Conservation (phyloP, 1,284 basidiomycete species). For the Coriolopsis trogii region DNA sequence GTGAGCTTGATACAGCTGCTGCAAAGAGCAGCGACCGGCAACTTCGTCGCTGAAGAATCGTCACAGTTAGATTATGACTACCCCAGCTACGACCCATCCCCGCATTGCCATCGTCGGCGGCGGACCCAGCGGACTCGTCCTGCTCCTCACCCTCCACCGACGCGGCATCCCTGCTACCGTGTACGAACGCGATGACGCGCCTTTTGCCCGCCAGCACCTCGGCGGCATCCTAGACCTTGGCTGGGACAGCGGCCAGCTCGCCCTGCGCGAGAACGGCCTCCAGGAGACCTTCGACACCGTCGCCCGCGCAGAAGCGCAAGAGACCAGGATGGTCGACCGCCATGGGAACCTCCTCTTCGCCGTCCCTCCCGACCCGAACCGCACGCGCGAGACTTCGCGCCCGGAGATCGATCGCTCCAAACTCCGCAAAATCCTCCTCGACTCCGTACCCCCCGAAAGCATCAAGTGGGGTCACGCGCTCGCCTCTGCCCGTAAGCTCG, state of each 20-base stretch:
- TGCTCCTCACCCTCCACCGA: slow-evolving; percentile 15
- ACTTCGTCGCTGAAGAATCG: no score
- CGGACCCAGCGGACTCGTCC: slow-evolving; percentile 12
- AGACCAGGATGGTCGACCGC: no score
- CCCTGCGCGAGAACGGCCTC: slow-evolving; percentile 20
- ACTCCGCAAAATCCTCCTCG: slow-evolving; percentile 17
- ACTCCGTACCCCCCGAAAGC: slow-evolving; percentile 6
- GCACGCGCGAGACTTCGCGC: no score
- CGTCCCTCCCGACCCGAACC: not conserved
- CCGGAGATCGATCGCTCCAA: slow-evolving; percentile 20
- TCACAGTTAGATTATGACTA: no score
- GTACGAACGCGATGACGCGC: slow-evolving; percentile 19
- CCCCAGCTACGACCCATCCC: no score
- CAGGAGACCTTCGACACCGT: slow-evolving; percentile 4
- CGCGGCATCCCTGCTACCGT: slow-evolving; percentile 18
- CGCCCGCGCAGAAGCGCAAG: slow-evolving; percentile 15
- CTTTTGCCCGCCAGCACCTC: slow-evolving; percentile 7
- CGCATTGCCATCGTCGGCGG: slow-evolving; percentile 24
- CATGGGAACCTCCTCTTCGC: not conserved
- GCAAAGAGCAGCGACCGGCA: no score
- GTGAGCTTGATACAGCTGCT: no score
- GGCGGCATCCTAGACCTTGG: slow-evolving; percentile 22
- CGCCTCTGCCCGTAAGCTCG: not conserved
- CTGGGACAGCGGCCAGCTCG: slow-evolving; percentile 18
- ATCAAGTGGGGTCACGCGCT: slow-evolving; percentile 16